These are phyloP conservation scores for Phytophthora pini DNA, from an alignment of 352 stramenopile genomes.

Conservation along the genomic window DNA sequence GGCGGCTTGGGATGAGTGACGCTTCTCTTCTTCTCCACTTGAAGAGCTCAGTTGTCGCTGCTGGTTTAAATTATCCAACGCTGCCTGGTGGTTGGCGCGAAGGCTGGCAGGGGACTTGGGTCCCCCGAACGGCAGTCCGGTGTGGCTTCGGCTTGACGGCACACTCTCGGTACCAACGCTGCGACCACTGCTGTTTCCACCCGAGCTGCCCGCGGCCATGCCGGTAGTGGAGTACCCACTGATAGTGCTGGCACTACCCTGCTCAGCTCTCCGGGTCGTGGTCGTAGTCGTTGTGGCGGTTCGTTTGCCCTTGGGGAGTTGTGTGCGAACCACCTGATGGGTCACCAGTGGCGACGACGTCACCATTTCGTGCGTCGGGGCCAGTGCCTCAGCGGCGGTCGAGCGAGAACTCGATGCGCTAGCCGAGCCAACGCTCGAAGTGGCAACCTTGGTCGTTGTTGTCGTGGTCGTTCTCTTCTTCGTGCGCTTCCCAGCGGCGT, in stretches of 20 bases:
- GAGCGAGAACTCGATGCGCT: background rate
- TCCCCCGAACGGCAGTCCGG: slow-evolving; percentile 5
- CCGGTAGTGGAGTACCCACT: background rate
- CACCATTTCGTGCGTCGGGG: slow-evolving; percentile 21
- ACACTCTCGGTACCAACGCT: slow-evolving; percentile 15
- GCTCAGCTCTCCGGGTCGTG: slow-evolving; percentile 16
- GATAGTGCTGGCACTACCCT: slow-evolving; percentile 11
- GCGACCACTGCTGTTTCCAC: slow-evolving; percentile 13
- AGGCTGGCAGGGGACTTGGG: slow-evolving; percentile 23
- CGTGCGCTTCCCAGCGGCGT: slow-evolving; percentile 17
- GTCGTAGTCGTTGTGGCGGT: slow-evolving; percentile 27
- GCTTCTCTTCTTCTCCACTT: slow-evolving; percentile 36
- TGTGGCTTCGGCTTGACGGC: slow-evolving; percentile 17
- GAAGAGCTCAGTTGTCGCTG: slow-evolving; percentile 31
- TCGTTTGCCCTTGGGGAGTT: slow-evolving; percentile 25
- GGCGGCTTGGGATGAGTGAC: background rate
- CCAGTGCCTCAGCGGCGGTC: slow-evolving; percentile 14
- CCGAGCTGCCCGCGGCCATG: slow-evolving; percentile 7
- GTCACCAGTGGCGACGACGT: slow-evolving; percentile 27
- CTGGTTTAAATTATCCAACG: slow-evolving; percentile 28
- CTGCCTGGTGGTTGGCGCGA: slow-evolving; percentile 15
- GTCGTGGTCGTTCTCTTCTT: slow-evolving; percentile 26
- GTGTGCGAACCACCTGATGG: slow-evolving; percentile 29
- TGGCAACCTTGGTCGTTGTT: slow-evolving; percentile 17
- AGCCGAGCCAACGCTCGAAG: slow-evolving; percentile 10